A percentile compares a stretch with the other conserved stretches of the same genome.
phyloP scores from a whole-genome alignment of 192 early-diverging fungal species.

The Entophlyctis helioformis region DNA sequence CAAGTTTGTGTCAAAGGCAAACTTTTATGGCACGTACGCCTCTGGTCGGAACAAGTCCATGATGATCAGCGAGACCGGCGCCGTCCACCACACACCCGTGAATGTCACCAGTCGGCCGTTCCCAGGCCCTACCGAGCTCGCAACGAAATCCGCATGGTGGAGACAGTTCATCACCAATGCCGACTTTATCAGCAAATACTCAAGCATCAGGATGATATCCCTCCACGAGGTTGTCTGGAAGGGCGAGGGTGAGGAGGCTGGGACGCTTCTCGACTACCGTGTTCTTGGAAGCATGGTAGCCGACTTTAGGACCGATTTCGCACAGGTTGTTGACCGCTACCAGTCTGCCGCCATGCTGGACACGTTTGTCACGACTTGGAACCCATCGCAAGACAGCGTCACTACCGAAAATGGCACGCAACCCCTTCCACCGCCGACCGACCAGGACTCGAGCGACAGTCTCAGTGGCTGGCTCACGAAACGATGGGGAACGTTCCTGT shows the following conservation, averaged over 20 bases:
- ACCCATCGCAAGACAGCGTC: no score
- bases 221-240: slow-evolving; percentile 7
- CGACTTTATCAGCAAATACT: slow-evolving; percentile 2
- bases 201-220: slow-evolving; percentile 8
- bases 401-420: no score
- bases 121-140: slow-evolving; percentile 14
- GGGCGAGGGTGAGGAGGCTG: not conserved
- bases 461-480: no score
- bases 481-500: no score
- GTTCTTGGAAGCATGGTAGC: not conserved
- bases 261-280: slow-evolving; percentile 4
- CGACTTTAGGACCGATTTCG: not conserved
- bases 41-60: slow-evolving; percentile 7
- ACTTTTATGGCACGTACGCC: slow-evolving; percentile 7
- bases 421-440: no score
- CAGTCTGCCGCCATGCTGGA: no score
- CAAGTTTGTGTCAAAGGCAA: not conserved
- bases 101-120: no score
- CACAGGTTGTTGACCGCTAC: not conserved
- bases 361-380: no score
- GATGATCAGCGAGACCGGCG: slow-evolving; percentile 20
- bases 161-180: slow-evolving; percentile 10
- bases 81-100: slow-evolving; percentile 1
- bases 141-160: slow-evolving; percentile 25
- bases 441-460: no score